Percentiles rank a stretch among this genome's conserved stretches.
phyloP scores from a whole-genome alignment of 2,329 filamentous ascomycete genomes.

The Sordariomycetes sp. region DNA sequence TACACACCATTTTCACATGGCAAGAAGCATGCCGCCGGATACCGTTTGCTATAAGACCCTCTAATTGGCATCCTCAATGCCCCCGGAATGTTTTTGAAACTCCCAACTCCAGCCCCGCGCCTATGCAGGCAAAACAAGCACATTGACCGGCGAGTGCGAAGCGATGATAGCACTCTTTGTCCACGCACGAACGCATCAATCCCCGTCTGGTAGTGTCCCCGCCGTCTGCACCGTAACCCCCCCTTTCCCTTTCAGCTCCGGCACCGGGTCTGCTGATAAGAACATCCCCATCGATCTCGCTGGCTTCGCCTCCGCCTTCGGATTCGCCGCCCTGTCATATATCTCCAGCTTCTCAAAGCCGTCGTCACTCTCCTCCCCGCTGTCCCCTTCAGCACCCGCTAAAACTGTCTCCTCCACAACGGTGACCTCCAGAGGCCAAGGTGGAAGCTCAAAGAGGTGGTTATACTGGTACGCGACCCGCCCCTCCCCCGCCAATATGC shows the following conservation, averaged over 20 bases:
- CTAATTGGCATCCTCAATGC: not conserved
- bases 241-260: conserved; percentile 38
- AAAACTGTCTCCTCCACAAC: not conserved
- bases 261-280: conserved; percentile 40
- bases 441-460: conserved; percentile 36
- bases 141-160: not conserved
- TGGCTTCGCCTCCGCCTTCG: conserved; percentile 29
- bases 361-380: conserved; percentile 10
- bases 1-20: not conserved
- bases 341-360: conserved; percentile 34
- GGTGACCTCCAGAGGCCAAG: conserved; percentile 9
- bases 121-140: not conserved
- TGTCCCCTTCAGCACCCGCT: not conserved
- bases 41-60: not conserved
- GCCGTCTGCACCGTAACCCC: conserved; percentile 33
- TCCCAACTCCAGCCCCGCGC: not conserved
- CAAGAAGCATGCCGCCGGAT: not conserved
- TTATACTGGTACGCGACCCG: conserved; percentile 47
- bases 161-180: not conserved
- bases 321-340: conserved; percentile 41
- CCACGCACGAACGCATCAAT: not conserved
- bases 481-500: conserved; percentile 35
- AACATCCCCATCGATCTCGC: conserved; percentile 50
- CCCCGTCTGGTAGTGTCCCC: not conserved
- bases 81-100: not conserved